These are phyloP conservation scores for Lomentospora prolificans DNA, from an alignment of 2,329 filamentous ascomycete species.

Conservation along the genomic window DNA sequence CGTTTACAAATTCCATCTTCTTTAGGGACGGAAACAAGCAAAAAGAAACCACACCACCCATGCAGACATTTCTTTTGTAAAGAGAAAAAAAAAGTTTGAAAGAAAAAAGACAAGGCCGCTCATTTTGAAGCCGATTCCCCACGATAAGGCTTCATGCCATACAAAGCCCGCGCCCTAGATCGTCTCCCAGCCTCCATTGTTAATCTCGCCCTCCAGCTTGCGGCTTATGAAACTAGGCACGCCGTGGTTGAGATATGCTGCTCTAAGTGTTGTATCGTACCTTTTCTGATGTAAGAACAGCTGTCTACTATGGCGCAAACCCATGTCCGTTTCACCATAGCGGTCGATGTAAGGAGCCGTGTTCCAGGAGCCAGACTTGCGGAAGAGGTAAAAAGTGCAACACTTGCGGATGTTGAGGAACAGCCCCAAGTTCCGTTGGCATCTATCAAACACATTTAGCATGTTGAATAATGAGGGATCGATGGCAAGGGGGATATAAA, in stretches of 20 bases:
- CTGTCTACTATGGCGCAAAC: conserved; percentile 76
- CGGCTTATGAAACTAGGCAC: conserved; percentile 83
- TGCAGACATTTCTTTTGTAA: not conserved
- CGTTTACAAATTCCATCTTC: no score
- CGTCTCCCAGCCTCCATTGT: conserved; percentile 97
- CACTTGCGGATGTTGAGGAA: conserved; percentile 98
- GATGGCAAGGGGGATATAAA: not conserved
- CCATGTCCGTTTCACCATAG: conserved; percentile 92
- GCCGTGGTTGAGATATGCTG: conserved; percentile 76
- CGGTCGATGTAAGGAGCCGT: conserved; percentile 89
- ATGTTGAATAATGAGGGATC: no score
- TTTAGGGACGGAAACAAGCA: not conserved
- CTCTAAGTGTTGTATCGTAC: conserved; percentile 72
- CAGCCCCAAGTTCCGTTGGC: conserved; percentile 80
- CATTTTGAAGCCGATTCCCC: no score
- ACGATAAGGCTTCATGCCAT: no score
- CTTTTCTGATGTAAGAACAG: conserved; percentile 87
- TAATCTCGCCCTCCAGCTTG: conserved; percentile 88
- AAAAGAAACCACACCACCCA: not conserved
- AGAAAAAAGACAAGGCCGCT: no score
- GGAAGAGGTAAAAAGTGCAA: conserved; percentile 78
- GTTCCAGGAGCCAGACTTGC: conserved; percentile 71
- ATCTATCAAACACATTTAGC: conserved; percentile 42
- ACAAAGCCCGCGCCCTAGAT: conserved; percentile 37
- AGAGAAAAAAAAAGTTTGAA: not conserved